A percentile compares a stretch with the other conserved stretches of the same genome.
These are phyloP conservation scores for Sporobolomyces pararoseus DNA, from an alignment of 768 basidiomycete genomes.

Conservation along the genomic window DNA sequence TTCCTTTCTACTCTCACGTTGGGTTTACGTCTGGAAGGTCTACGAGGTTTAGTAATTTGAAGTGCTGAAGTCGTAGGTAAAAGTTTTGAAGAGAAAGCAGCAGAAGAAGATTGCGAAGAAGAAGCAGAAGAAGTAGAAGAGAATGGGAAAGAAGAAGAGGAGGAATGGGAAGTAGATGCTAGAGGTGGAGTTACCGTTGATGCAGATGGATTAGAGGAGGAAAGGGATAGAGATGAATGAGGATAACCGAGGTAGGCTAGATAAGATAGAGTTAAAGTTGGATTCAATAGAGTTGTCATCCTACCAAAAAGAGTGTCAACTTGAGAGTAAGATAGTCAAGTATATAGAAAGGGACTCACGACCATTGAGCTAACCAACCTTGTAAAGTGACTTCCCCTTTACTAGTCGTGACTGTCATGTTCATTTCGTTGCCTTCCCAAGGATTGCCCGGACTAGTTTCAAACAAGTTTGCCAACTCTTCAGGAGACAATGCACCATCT, in stretches of 20 bases:
- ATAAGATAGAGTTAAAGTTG: slow-evolving; percentile 84
- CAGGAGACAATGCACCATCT: slow-evolving; percentile 81
- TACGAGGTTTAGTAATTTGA: slow-evolving; percentile 76
- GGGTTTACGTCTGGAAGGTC: slow-evolving; percentile 76
- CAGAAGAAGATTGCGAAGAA: slow-evolving; percentile 13
- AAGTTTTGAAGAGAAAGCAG: slow-evolving; percentile 38
- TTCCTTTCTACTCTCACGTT: slow-evolving; percentile 69
- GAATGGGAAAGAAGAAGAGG: slow-evolving; percentile 7
- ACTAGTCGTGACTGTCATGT: slow-evolving; percentile 65
- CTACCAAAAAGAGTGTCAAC: slow-evolving; percentile 52
- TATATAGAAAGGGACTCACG: slow-evolving; percentile 55
- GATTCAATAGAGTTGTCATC: slow-evolving; percentile 95
- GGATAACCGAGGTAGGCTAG: slow-evolving; percentile 93
- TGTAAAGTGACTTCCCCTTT: slow-evolving; percentile 88
- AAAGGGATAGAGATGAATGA: slow-evolving; percentile 53
- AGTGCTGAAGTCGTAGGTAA: slow-evolving; percentile 67
- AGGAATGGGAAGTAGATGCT: slow-evolving; percentile 24
- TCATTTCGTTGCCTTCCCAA: slow-evolving; percentile 95
- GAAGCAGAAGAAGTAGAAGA: background rate
- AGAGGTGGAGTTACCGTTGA: slow-evolving; percentile 5
- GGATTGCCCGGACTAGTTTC: slow-evolving; percentile 94
- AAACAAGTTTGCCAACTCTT: slow-evolving; percentile 82
- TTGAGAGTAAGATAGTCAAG: slow-evolving; percentile 1
- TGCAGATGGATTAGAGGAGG: slow-evolving; percentile 39
- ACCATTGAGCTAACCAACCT: slow-evolving; percentile 98